A percentile compares a stretch with the other conserved stretches of the same genome.
These are phyloP conservation scores for Malassezia arunalokei DNA, from an alignment of 1,284 basidiomycete species.

Conservation along the genomic window DNA sequence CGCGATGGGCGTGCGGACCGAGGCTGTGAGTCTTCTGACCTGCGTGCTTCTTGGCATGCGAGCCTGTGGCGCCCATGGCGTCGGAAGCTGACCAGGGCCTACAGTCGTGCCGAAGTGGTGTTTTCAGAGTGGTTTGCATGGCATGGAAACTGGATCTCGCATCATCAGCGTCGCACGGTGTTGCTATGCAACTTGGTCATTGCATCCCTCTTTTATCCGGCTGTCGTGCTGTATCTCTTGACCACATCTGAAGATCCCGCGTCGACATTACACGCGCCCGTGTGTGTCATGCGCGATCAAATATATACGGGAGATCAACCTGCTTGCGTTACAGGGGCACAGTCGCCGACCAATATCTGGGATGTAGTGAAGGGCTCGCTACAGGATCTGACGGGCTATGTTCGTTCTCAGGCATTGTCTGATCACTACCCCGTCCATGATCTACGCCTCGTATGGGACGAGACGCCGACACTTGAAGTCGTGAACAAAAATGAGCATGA, in stretches of 20 bases:
- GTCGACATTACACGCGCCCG: neutral
- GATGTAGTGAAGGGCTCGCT: constrained; percentile 6
- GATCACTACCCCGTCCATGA: constrained; percentile 23
- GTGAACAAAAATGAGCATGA: constrained; percentile 8
- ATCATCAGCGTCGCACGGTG: constrained; percentile 79
- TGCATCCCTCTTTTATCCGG: constrained; percentile 68
- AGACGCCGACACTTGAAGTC: constrained; percentile 18
- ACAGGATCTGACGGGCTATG: constrained; percentile 5
- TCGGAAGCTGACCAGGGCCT: neutral
- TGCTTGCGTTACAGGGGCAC: constrained; percentile 6
- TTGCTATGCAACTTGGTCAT: constrained; percentile 87
- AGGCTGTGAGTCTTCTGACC: neutral
- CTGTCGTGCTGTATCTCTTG: constrained; percentile 40
- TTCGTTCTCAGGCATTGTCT: neutral
- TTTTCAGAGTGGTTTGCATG: constrained; percentile 5
- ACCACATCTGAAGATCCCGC: constrained; percentile 12
- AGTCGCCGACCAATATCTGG: constrained; percentile 13
- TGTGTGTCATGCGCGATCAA: constrained; percentile 7
- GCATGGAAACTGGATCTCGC: constrained; percentile 37
- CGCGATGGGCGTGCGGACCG: neutral
- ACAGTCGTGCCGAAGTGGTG: neutral
- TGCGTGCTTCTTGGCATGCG: neutral
- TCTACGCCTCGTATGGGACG: constrained; percentile 42
- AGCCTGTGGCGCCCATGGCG: neutral
- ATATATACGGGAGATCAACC: neutral